Conservation (phyloP, 2,329 filamentous ascomycete genomes). For the Amesomyces nigricolor region DNA sequence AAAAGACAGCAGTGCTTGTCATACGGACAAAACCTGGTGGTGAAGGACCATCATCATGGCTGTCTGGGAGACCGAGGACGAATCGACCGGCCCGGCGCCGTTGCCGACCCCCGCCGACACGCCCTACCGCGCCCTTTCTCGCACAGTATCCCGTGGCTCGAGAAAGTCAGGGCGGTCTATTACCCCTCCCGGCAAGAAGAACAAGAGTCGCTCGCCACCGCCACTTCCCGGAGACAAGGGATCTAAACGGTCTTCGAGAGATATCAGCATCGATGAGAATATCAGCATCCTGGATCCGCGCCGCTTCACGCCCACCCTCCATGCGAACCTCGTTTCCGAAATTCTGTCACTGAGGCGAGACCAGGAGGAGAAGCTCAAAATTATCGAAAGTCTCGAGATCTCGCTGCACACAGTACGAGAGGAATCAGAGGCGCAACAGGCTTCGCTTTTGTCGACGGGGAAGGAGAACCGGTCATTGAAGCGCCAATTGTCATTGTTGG, state of each 20-base stretch:
- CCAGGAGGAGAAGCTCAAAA: constrained; percentile 79
- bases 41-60: constrained; percentile 39
- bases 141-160: constrained; percentile 62
- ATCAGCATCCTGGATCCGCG: constrained; percentile 78
- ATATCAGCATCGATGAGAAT: constrained; percentile 59
- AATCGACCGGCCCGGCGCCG: constrained; percentile 51
- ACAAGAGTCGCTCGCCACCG: constrained; percentile 54
- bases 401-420: constrained; percentile 63
- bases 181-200: constrained; percentile 55
- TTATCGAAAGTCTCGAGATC: constrained; percentile 79
- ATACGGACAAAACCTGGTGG: not conserved
- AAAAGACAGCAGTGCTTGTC: constrained; percentile 13
- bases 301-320: constrained; percentile 88
- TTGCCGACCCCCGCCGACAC: constrained; percentile 67
- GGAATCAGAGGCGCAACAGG: constrained; percentile 68
- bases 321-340: constrained; percentile 90
- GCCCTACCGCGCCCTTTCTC: constrained; percentile 67
- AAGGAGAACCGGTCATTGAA: constrained; percentile 79
- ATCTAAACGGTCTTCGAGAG: constrained; percentile 50
- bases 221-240: constrained; percentile 40
- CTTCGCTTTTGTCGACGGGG: constrained; percentile 54
- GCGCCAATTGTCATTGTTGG: constrained; percentile 77
- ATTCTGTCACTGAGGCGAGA: constrained; percentile 83
- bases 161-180: constrained; percentile 59
- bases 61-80: constrained; percentile 59